These are phyloP conservation scores for Grosmannia serpens DNA, from an alignment of 2,329 filamentous ascomycete species.

Conservation along the genomic window DNA sequence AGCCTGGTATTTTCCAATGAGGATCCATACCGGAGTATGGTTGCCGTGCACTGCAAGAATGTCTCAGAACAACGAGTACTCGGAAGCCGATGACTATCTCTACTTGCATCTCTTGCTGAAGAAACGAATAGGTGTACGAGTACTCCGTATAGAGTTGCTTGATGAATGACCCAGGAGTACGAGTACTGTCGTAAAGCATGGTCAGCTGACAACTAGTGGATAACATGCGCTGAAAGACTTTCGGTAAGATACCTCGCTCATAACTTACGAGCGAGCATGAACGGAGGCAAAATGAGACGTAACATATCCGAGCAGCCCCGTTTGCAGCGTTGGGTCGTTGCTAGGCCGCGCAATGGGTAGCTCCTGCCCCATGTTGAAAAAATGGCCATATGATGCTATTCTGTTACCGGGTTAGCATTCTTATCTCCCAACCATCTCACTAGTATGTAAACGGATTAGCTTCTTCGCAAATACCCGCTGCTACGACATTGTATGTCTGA, in stretches of 20 bases:
- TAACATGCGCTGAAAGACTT: neutral
- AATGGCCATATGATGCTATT: neutral
- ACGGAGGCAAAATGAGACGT: neutral
- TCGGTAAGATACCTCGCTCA: neutral
- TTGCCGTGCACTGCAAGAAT: too few relatives aligned
- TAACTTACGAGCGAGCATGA: neutral
- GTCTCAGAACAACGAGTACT: too few relatives aligned
- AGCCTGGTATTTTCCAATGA: too few relatives aligned
- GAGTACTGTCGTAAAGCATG: too few relatives aligned
- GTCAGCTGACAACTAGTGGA: neutral
- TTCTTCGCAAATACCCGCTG: constrained; percentile 1
- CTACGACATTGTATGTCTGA: neutral
- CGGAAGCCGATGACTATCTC: neutral
- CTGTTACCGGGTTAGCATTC: neutral
- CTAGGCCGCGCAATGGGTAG: neutral
- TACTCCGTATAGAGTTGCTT: too few relatives aligned
- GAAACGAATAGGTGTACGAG: neutral
- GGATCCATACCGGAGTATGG: too few relatives aligned
- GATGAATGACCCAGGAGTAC: too few relatives aligned
- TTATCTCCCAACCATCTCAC: neutral
- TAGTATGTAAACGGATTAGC: neutral
- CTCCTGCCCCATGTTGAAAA: neutral
- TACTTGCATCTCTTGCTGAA: neutral
- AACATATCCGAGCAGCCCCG: neutral
- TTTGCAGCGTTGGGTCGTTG: neutral